Evolutionary conservation across 2,329 filamentous ascomycete species (phyloP).

Genomic region (Thelonectria olida): DNA sequence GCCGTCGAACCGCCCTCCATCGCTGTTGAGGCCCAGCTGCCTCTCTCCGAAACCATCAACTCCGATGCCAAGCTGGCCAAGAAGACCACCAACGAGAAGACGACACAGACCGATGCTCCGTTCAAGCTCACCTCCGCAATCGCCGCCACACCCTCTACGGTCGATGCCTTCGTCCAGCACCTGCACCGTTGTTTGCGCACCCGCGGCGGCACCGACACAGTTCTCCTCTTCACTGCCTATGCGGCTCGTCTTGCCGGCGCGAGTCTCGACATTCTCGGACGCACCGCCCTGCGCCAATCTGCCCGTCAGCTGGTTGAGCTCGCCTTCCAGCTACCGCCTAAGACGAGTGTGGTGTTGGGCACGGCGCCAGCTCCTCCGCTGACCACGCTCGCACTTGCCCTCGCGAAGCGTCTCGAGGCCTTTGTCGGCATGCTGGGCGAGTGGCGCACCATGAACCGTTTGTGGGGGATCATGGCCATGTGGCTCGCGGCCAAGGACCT

Average conservation of each 20-base stretch:
- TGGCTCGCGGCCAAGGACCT: conserved; percentile 72
- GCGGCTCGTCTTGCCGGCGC: conserved; percentile 64
- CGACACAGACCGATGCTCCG: background rate
- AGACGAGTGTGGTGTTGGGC: conserved; percentile 57
- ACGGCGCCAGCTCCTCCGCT: conserved; percentile 48
- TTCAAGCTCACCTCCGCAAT: conserved; percentile 24
- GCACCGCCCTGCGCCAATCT: conserved; percentile 65
- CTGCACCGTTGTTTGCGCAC: conserved; percentile 73
- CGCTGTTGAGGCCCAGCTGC: conserved; percentile 36
- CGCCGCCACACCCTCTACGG: conserved; percentile 31
- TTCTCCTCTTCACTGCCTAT: conserved; percentile 77
- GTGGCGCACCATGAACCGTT: conserved; percentile 74
- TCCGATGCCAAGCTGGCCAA: conserved; percentile 31
- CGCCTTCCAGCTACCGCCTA: conserved; percentile 60
- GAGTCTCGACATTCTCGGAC: conserved; percentile 61
- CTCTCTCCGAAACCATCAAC: conserved; percentile 33
- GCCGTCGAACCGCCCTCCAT: conserved; percentile 33
- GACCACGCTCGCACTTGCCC: conserved; percentile 56
- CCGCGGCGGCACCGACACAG: conserved; percentile 73
- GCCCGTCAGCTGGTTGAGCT: conserved; percentile 63
- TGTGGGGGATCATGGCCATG: conserved; percentile 81
- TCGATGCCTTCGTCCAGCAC: conserved; percentile 64
- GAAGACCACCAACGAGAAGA: conserved; percentile 9
- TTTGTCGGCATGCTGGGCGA: conserved; percentile 75
- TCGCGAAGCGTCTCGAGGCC: conserved; percentile 63